phyloP scores from a whole-genome alignment of 331 rosid genomes.

The Quercus tomentella region DNA sequence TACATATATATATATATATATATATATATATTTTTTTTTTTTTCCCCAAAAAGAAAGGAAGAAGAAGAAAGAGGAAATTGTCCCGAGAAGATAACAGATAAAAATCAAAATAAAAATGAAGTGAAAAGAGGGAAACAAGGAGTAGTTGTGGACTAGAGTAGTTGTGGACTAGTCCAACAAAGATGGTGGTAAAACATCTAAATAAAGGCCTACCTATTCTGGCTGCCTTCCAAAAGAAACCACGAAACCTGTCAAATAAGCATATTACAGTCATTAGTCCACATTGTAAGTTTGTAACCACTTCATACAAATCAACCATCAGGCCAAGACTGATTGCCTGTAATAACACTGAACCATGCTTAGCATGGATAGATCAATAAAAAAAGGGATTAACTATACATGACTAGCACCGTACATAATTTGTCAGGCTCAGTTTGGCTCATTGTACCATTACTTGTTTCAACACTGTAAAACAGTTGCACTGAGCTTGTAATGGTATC shows the following conservation, averaged over 20 bases:
- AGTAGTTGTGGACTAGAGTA: background rate
- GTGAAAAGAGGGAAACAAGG: background rate
- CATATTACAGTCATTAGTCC: slow-evolving; percentile 5
- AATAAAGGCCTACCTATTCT: slow-evolving; percentile 44
- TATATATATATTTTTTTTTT: too few relatives aligned
- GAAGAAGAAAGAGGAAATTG: background rate
- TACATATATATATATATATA: too few relatives aligned
- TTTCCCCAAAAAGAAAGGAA: background rate
- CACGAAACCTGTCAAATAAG: slow-evolving; percentile 49
- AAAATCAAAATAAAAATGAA: background rate
- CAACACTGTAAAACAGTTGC: background rate
- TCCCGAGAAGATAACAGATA: background rate
- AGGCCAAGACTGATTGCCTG: background rate
- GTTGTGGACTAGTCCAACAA: background rate
- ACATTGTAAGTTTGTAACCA: background rate
- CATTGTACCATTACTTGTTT: background rate
- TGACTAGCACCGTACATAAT: too few relatives aligned
- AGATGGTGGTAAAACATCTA: background rate
- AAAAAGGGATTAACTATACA: background rate
- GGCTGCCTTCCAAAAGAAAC: slow-evolving; percentile 79
- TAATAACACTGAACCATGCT: background rate
- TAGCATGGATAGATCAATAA: background rate
- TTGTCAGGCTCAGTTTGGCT: background rate
- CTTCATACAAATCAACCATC: background rate
- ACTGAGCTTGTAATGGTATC: too few relatives aligned